Conservation (phyloP, 2,329 filamentous ascomycete species). For the Pseudogymnoascus pannorum region DNA sequence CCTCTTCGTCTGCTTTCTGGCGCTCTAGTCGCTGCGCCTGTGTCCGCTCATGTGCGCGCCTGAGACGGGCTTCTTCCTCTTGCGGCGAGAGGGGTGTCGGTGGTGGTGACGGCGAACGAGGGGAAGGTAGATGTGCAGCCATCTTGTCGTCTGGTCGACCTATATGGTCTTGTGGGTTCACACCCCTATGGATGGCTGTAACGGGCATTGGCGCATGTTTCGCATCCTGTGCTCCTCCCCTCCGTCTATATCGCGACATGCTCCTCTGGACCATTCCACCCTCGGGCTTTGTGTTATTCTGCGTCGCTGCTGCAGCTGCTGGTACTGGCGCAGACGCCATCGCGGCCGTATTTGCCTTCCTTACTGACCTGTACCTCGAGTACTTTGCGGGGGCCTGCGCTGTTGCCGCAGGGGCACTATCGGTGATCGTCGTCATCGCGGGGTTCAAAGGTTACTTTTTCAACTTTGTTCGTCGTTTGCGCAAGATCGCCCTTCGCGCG, state of each 20-base stretch:
- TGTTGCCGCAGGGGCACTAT: neutral
- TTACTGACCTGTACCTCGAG: conserved; percentile 51
- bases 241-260: conserved; percentile 33
- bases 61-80: conserved; percentile 13
- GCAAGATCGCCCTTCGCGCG: neutral
- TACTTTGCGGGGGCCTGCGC: conserved; percentile 35
- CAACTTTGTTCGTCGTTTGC: neutral
- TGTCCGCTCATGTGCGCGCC: conserved; percentile 7
- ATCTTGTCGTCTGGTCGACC: neutral
- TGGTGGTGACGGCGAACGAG: conserved; percentile 15
- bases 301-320: conserved; percentile 22
- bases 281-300: conserved; percentile 16
- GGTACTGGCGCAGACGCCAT: conserved; percentile 25
- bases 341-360: conserved; percentile 31
- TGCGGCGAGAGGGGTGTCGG: conserved; percentile 11
- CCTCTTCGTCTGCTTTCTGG: conserved; percentile 18
- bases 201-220: conserved; percentile 6
- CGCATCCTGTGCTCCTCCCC: conserved; percentile 15
- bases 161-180: conserved; percentile 13
- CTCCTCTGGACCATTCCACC: conserved; percentile 28
- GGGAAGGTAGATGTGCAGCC: conserved; percentile 9
- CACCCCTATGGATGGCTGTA: too few relatives aligned
- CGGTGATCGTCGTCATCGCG: conserved; percentile 10
- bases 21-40: neutral
- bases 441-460: neutral